Percentiles rank a stretch among this genome's conserved stretches.
These are phyloP conservation scores for Cynara cardunculus DNA, from an alignment of 129 eudicot species.

Conservation along the genomic window DNA sequence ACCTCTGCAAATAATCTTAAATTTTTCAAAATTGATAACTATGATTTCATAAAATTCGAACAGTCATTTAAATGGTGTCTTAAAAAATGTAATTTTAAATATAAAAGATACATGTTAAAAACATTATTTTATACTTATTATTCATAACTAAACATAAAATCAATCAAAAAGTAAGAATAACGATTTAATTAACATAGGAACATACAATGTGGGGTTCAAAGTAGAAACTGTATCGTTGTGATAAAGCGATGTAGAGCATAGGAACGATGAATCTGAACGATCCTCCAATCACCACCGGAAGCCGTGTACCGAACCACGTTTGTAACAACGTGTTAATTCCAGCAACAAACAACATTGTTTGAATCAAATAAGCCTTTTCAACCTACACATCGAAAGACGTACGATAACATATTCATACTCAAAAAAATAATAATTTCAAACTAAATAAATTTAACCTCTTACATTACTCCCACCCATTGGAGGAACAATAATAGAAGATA, in stretches of 20 bases:
- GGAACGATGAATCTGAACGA: conserved; percentile 77
- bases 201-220: conserved; percentile 52
- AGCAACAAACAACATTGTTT: conserved; percentile 71
- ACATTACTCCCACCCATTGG: conserved; percentile 91
- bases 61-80: background rate
- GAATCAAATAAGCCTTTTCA: conserved; percentile 82
- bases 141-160: background rate
- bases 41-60: background rate
- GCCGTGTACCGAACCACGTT: conserved; percentile 69
- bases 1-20: conserved; percentile 48
- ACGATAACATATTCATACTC: background rate
- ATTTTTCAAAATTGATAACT: background rate
- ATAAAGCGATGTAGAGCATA: conserved; percentile 48
- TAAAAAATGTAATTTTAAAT: no score
- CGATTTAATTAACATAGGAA: background rate
- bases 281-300: conserved; percentile 82
- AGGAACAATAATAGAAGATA: conserved; percentile 80
- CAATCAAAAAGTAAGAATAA: background rate
- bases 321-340: conserved; percentile 83
- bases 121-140: background rate
- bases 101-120: background rate
- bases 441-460: conserved; percentile 15
- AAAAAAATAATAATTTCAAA: background rate
- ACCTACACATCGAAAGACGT: conserved; percentile 29
- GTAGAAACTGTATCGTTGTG: conserved; percentile 46